Evolutionary conservation across 2,329 filamentous ascomycete species (phyloP).

Genomic region (Talaromyces sp.): DNA sequence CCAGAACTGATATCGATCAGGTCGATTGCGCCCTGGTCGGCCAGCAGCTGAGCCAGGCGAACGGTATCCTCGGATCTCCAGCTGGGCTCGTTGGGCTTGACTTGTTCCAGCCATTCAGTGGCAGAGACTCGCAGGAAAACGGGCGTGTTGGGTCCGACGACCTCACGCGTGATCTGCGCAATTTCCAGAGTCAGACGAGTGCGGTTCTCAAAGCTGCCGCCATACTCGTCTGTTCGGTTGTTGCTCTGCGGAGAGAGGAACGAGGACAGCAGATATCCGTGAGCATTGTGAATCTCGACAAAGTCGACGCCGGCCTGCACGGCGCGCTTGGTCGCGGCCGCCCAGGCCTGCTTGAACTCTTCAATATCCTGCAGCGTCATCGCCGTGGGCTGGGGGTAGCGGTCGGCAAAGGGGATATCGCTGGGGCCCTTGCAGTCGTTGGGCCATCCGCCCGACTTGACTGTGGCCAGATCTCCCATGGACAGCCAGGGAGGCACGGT

Average conservation of each 20-base stretch:
- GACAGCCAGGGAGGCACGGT: conserved; percentile 51
- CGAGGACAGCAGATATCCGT: conserved; percentile 69
- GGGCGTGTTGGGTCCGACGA: conserved; percentile 64
- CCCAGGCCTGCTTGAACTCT: conserved; percentile 59
- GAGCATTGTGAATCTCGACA: conserved; percentile 75
- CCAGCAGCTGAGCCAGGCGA: conserved; percentile 62
- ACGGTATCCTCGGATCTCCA: conserved; percentile 66
- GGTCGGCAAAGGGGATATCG: conserved; percentile 58
- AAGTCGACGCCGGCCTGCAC: conserved; percentile 69
- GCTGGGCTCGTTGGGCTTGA: conserved; percentile 50
- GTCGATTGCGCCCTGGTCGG: conserved; percentile 66
- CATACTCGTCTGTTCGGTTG: conserved; percentile 56
- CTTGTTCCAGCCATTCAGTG: conserved; percentile 68
- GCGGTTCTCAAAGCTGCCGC: conserved; percentile 58
- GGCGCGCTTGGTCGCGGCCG: conserved; percentile 54
- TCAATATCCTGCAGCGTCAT: conserved; percentile 67
- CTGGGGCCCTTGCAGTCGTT: conserved; percentile 54
- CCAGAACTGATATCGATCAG: conserved; percentile 77
- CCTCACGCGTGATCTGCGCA: conserved; percentile 56
- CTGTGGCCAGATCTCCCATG: conserved; percentile 34
- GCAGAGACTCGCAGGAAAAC: conserved; percentile 70
- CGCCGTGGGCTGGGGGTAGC: conserved; percentile 59
- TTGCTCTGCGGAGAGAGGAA: conserved; percentile 71
- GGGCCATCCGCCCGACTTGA: conserved; percentile 52
- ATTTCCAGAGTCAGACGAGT: conserved; percentile 64